Conservation (phyloP, 2,329 filamentous ascomycete genomes). For the Ophiocordyceps robertsii region DNA sequence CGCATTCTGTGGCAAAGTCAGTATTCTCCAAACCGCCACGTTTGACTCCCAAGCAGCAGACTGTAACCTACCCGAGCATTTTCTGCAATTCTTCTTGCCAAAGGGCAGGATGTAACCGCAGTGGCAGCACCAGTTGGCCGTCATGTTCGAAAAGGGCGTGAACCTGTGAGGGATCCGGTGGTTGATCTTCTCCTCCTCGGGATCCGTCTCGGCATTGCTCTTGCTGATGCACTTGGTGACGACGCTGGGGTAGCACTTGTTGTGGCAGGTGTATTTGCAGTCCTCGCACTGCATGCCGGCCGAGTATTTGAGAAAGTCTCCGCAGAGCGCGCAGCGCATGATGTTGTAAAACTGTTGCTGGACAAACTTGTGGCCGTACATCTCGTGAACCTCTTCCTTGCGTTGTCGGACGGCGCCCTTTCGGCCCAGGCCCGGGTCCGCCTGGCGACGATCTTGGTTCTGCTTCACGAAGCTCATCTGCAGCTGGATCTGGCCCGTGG, state of each 20-base stretch:
- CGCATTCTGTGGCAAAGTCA: constrained; percentile 53
- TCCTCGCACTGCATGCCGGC: constrained; percentile 98
- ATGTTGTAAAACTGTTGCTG: constrained; percentile 99
- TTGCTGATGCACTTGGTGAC: constrained; percentile 99
- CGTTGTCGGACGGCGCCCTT: constrained; percentile 94
- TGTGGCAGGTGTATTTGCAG: constrained; percentile 99
- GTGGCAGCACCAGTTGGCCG: constrained; percentile 98
- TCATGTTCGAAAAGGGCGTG: constrained; percentile 91
- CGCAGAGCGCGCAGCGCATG: constrained; percentile 96
- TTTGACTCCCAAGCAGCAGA: not conserved
- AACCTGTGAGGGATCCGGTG: constrained; percentile 97
- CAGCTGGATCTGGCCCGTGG: constrained; percentile 82
- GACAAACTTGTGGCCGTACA: constrained; percentile 98
- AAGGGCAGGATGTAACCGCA: constrained; percentile 93
- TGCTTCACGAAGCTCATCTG: constrained; percentile 89
- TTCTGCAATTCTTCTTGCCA: constrained; percentile 87
- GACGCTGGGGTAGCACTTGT: constrained; percentile 90
- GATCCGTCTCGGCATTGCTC: constrained; percentile 94
- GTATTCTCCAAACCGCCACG: not conserved
- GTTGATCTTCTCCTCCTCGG: constrained; percentile 99
- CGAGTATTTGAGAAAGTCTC: constrained; percentile 96
- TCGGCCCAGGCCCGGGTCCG: constrained; percentile 82
- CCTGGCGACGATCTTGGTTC: constrained; percentile 65
- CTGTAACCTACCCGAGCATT: constrained; percentile 58
- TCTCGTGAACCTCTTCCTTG: constrained; percentile 96